A percentile compares a stretch with the other conserved stretches of the same genome.
phyloP scores from a whole-genome alignment of 2,329 filamentous ascomycete genomes.

The Lachnellula willkommii region DNA sequence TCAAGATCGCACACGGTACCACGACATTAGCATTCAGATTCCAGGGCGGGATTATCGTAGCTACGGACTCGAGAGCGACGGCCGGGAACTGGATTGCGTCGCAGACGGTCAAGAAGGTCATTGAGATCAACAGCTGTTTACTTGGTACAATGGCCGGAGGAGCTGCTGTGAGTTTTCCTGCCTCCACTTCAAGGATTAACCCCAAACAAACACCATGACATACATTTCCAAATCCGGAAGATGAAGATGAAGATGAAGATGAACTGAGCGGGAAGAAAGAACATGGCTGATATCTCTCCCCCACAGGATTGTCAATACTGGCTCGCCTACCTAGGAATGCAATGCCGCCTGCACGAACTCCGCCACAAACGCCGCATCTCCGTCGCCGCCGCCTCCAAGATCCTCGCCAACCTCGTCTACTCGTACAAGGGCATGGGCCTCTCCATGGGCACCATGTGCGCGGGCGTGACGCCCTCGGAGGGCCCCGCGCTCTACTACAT shows the following conservation, averaged over 20 bases:
- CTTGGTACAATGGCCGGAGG: slow-evolving; percentile 97
- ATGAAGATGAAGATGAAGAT: not conserved
- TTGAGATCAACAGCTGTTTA: slow-evolving; percentile 92
- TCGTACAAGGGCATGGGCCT: slow-evolving; percentile 98
- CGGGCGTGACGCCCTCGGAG: slow-evolving; percentile 90
- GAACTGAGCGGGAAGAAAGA: not conserved
- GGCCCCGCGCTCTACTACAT: slow-evolving; percentile 98
- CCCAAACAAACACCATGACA: too few species aligned
- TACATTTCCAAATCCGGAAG: not conserved
- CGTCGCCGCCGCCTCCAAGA: slow-evolving; percentile 94
- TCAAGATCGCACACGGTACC: slow-evolving; percentile 99
- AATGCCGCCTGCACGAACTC: slow-evolving; percentile 98
- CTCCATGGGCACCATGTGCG: slow-evolving; percentile 99
- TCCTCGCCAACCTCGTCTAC: slow-evolving; percentile 97
- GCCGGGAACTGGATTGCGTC: slow-evolving; percentile 99
- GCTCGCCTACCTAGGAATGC: slow-evolving; percentile 97
- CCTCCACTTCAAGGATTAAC: not conserved
- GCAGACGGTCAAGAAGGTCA: slow-evolving; percentile 99
- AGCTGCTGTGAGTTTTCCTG: slow-evolving; percentile 62
- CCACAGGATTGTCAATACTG: slow-evolving; percentile 94
- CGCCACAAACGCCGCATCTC: slow-evolving; percentile 98
- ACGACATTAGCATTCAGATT: slow-evolving; percentile 98
- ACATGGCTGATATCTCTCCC: slow-evolving; percentile 1
- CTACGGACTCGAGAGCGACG: slow-evolving; percentile 93
- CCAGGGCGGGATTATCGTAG: slow-evolving; percentile 96